These are phyloP conservation scores for Prunus salicina DNA, from an alignment of 306 rosid genomes.

Conservation along the genomic window DNA sequence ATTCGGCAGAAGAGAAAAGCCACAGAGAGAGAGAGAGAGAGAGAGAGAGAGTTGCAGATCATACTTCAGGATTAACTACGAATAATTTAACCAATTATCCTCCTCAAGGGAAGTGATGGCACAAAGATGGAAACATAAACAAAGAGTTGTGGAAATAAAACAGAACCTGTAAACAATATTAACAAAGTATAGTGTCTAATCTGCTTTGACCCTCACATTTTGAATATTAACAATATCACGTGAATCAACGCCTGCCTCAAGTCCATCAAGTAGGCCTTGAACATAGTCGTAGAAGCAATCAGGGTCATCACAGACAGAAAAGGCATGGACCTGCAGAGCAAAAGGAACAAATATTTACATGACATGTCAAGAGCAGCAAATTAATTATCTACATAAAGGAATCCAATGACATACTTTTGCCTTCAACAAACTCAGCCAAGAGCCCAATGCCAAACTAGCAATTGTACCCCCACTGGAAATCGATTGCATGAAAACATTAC, in stretches of 20 bases:
- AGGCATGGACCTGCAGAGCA: conserved; percentile 68
- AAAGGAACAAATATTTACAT: conserved; percentile 19
- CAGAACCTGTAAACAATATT: conserved; percentile 74
- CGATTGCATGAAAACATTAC: conserved; percentile 14
- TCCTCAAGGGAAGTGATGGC: background rate
- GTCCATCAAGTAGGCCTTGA: conserved; percentile 88
- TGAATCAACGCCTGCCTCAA: conserved; percentile 66
- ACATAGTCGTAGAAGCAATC: conserved; percentile 71
- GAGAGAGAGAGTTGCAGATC: too few species aligned
- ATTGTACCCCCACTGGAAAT: conserved; percentile 79
- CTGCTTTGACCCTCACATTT: conserved; percentile 55
- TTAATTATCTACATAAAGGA: conserved; percentile 10
- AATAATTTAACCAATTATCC: too few species aligned
- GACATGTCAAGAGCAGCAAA: conserved; percentile 15
- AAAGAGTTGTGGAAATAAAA: background rate
- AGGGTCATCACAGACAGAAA: conserved; percentile 83
- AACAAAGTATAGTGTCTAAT: background rate
- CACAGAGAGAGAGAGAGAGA: too few species aligned
- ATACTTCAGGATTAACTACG: too few species aligned
- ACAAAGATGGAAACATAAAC: background rate
- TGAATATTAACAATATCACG: conserved; percentile 63
- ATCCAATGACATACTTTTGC: conserved; percentile 61
- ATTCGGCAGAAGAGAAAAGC: background rate
- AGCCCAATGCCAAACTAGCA: conserved; percentile 87
- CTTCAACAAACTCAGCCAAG: conserved; percentile 70